phyloP scores from a whole-genome alignment of 306 rosid species.

The Notholithocarpus densiflorus region DNA sequence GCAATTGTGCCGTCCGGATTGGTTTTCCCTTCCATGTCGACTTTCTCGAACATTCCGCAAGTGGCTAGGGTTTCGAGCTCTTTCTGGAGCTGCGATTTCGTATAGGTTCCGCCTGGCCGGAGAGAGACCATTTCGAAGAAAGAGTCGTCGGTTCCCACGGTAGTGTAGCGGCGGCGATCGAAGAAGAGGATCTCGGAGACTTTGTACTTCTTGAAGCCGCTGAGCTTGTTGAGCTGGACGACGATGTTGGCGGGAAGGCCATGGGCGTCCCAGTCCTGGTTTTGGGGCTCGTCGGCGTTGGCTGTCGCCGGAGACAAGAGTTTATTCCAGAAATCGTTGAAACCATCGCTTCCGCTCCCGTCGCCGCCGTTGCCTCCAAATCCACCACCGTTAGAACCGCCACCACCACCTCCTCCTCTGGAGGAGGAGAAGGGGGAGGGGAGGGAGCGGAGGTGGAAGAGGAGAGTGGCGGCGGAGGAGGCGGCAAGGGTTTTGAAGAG shows the following conservation, averaged over 20 bases:
- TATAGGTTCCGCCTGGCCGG: conserved; percentile 71
- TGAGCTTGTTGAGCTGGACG: conserved; percentile 74
- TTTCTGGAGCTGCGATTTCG: conserved; percentile 83
- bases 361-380: conserved; percentile 21
- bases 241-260: conserved; percentile 83
- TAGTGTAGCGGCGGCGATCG: conserved; percentile 52
- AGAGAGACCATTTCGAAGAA: conserved; percentile 90
- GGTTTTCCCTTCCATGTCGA: conserved; percentile 86
- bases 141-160: conserved; percentile 74
- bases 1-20: conserved; percentile 75
- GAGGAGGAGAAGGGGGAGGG: conserved; percentile 15
- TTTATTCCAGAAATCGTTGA: conserved; percentile 48
- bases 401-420: neutral
- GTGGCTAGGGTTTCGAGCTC: conserved; percentile 74
- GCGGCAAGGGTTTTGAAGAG: conserved; percentile 50
- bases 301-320: conserved; percentile 49
- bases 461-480: conserved; percentile 59
- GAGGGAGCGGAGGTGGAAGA: conserved; percentile 28
- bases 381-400: conserved; percentile 18
- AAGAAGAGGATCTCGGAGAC: conserved; percentile 71
- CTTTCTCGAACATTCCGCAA: conserved; percentile 99
- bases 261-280: conserved; percentile 81
- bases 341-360: conserved; percentile 31
- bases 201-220: conserved; percentile 84
- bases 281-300: conserved; percentile 63